phyloP scores from a whole-genome alignment of 129 eudicot genomes.

The Helianthus tuberosus region DNA sequence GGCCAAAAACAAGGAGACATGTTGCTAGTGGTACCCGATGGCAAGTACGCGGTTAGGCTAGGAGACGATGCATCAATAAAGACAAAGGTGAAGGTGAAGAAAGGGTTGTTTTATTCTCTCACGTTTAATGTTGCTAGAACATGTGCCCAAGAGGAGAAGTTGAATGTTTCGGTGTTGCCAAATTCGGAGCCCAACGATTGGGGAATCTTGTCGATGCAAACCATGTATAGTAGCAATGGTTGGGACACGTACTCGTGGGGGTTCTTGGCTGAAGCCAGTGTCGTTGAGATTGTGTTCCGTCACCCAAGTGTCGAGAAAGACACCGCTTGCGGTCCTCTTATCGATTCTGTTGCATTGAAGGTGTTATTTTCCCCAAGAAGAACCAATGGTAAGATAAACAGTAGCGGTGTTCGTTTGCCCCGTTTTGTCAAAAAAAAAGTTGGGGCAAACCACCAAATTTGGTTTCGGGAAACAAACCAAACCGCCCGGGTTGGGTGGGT shows the following conservation, averaged over 20 bases:
- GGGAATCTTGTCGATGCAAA: conserved; percentile 83
- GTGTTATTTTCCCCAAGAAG: conserved; percentile 47
- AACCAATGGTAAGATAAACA: conserved; percentile 43
- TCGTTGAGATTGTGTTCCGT: conserved; percentile 72
- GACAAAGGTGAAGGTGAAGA: conserved; percentile 54
- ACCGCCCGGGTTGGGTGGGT: too few relatives aligned
- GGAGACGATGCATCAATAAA: conserved; percentile 75
- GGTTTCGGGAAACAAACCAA: too few relatives aligned
- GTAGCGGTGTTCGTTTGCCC: background rate
- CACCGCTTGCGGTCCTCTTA: conserved; percentile 84
- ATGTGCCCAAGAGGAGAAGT: conserved; percentile 74
- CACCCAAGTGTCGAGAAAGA: conserved; percentile 71
- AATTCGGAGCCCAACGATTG: conserved; percentile 51
- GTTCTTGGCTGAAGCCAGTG: conserved; percentile 60
- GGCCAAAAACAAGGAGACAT: conserved; percentile 87
- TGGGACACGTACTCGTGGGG: conserved; percentile 90
- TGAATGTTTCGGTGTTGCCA: conserved; percentile 73
- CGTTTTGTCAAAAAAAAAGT: background rate
- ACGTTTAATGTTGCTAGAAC: conserved; percentile 80
- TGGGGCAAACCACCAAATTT: background rate
- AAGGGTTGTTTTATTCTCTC: conserved; percentile 63
- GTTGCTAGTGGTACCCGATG: conserved; percentile 81
- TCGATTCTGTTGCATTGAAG: conserved; percentile 81
- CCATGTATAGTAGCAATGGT: conserved; percentile 77
- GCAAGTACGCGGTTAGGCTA: conserved; percentile 66